Evolutionary conservation across 345 rosid species (phyloP).

Genomic region (Rhizophora apiculata): DNA sequence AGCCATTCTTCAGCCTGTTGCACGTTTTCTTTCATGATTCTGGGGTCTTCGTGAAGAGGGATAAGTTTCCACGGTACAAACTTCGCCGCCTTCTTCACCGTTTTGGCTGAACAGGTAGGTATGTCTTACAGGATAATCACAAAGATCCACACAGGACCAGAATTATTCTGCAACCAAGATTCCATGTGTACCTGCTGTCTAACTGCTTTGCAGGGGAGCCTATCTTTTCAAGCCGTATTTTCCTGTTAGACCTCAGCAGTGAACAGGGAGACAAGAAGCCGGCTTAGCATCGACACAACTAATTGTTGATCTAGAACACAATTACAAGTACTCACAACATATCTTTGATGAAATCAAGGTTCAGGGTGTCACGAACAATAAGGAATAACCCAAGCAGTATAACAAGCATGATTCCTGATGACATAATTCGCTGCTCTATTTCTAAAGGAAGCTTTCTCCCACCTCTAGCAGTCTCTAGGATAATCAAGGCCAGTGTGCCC

Average conservation of each 20-base stretch:
- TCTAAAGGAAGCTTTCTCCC: constrained; percentile 89
- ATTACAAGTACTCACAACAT: constrained; percentile 46
- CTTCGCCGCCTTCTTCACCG: too few relatives aligned
- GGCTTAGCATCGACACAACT: not conserved
- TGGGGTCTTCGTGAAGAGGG: too few relatives aligned
- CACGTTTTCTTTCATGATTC: too few relatives aligned
- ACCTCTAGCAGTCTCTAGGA: constrained; percentile 80
- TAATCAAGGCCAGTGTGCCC: constrained; percentile 82
- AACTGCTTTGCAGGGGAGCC: constrained; percentile 12
- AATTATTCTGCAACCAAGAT: constrained; percentile 8
- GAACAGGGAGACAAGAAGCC: constrained; percentile 1
- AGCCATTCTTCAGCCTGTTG: too few relatives aligned
- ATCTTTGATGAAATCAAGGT: constrained; percentile 78
- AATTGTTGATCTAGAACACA: constrained; percentile 8
- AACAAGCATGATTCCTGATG: constrained; percentile 85
- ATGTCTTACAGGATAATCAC: constrained; percentile 20
- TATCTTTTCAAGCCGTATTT: constrained; percentile 4
- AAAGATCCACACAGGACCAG: constrained; percentile 8
- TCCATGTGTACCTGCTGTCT: constrained; percentile 20
- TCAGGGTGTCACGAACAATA: constrained; percentile 78
- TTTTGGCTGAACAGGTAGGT: constrained; percentile 1
- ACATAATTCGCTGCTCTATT: constrained; percentile 84
- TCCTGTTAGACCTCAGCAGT: constrained; percentile 10
- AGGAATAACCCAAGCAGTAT: constrained; percentile 76
- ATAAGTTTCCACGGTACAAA: too few relatives aligned